Conservation (phyloP, 768 basidiomycete species). For the Symmetrospora coprosmae region DNA sequence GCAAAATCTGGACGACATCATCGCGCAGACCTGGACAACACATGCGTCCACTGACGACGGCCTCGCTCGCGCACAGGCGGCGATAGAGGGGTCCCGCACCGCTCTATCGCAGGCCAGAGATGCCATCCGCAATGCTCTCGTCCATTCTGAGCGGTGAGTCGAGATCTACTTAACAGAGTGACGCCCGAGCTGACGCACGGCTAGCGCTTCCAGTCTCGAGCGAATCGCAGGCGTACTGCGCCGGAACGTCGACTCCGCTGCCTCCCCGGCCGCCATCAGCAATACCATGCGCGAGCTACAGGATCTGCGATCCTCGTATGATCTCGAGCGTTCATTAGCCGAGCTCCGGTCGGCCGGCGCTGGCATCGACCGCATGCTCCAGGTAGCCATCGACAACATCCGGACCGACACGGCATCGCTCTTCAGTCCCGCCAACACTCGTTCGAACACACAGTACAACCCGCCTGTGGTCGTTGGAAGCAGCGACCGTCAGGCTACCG, state of each 20-base stretch:
- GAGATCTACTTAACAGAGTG: background rate
- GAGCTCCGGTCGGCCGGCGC: background rate
- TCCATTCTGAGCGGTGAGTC: constrained; percentile 5
- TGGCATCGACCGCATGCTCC: constrained; percentile 5
- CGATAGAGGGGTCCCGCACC: background rate
- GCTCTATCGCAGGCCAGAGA: constrained; percentile 11
- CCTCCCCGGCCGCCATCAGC: background rate
- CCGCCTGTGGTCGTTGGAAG: too few species aligned
- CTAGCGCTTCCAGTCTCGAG: background rate
- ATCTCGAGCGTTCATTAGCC: constrained; percentile 1
- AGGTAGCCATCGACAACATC: too few species aligned
- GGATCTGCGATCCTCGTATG: background rate
- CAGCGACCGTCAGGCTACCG: too few species aligned
- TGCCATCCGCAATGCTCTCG: constrained; percentile 3
- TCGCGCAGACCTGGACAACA: too few species aligned
- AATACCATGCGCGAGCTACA: background rate
- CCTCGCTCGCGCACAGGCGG: background rate
- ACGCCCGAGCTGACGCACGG: background rate
- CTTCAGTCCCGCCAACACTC: too few species aligned
- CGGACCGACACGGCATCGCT: too few species aligned
- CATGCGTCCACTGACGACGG: too few species aligned
- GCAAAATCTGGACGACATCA: too few species aligned
- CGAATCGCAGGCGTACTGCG: background rate
- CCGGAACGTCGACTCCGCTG: background rate
- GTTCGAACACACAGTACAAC: too few species aligned